Evolutionary conservation across 1,139 yeast species (phyloP).

Genomic region (Spencermartinsiella ligniputridi): DNA sequence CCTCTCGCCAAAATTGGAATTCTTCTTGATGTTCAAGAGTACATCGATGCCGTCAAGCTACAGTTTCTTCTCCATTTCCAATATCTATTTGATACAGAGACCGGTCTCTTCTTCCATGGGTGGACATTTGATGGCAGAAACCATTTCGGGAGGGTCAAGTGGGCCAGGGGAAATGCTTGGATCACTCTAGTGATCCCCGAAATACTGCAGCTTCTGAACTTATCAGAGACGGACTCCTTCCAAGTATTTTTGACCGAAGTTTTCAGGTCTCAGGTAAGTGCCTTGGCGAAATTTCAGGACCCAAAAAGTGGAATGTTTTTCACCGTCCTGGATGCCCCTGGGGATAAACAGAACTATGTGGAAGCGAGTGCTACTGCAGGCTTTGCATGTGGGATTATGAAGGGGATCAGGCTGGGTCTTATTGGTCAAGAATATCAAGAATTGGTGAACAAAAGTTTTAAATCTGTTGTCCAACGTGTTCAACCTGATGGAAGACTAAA

Average conservation of each 20-base stretch:
- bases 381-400: slow-evolving; percentile 36
- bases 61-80: slow-evolving; percentile 35
- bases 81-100: slow-evolving; percentile 30
- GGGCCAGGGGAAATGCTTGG: slow-evolving; percentile 39
- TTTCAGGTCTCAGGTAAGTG: slow-evolving; percentile 31
- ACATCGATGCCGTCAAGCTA: slow-evolving; percentile 35
- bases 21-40: slow-evolving; percentile 30
- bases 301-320: slow-evolving; percentile 34
- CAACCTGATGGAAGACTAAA: slow-evolving; percentile 32
- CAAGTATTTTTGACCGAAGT: slow-evolving; percentile 22
- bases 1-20: slow-evolving; percentile 37
- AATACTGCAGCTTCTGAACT: slow-evolving; percentile 30
- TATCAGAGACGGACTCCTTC: slow-evolving; percentile 25
- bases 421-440: slow-evolving; percentile 25
- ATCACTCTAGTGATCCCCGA: slow-evolving; percentile 35
- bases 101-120: slow-evolving; percentile 37
- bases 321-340: slow-evolving; percentile 33
- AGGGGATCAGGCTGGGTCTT: slow-evolving; percentile 29
- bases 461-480: slow-evolving; percentile 31
- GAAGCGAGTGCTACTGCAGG: slow-evolving; percentile 38
- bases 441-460: slow-evolving; percentile 30
- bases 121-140: slow-evolving; percentile 34
- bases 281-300: slow-evolving; percentile 28
- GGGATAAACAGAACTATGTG: slow-evolving; percentile 24
- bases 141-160: slow-evolving; percentile 34